These are phyloP conservation scores for Volutella citrinella DNA, from an alignment of 2,329 filamentous ascomycete species.

Conservation along the genomic window DNA sequence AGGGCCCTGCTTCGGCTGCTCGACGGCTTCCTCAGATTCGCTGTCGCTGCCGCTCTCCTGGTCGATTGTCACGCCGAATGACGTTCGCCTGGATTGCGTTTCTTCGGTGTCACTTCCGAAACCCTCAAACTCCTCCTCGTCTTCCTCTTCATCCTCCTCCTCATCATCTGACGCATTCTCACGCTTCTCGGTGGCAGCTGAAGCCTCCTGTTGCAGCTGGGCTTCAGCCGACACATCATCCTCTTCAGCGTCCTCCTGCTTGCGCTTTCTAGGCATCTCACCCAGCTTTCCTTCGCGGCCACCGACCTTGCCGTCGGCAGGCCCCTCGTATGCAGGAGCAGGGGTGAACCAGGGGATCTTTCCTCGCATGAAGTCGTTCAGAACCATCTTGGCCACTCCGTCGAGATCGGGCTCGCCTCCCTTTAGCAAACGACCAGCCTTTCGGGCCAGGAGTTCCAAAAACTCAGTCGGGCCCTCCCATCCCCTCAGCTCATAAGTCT, in stretches of 20 bases:
- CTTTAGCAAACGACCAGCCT: conserved; percentile 80
- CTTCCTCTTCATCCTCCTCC: conserved; percentile 34
- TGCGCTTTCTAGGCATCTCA: conserved; percentile 83
- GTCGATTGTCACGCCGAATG: conserved; percentile 26
- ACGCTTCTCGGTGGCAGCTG: conserved; percentile 24
- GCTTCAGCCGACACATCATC: conserved; percentile 33
- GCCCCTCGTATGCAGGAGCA: conserved; percentile 60
- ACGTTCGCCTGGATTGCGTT: conserved; percentile 27
- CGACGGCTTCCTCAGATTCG: conserved; percentile 38
- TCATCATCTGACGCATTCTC: conserved; percentile 29
- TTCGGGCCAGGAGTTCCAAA: conserved; percentile 80
- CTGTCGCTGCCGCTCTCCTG: conserved; percentile 39
- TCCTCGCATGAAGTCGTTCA: conserved; percentile 93
- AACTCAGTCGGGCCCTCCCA: conserved; percentile 79
- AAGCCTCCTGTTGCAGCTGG: conserved; percentile 25
- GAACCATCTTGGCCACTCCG: conserved; percentile 91
- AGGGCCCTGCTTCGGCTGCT: conserved; percentile 10
- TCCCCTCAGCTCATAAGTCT: conserved; percentile 84
- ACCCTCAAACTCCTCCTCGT: conserved; percentile 37
- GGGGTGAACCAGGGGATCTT: conserved; percentile 96
- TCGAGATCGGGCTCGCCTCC: conserved; percentile 95
- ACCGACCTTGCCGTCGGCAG: conserved; percentile 51
- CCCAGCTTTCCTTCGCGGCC: conserved; percentile 76
- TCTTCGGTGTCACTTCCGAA: conserved; percentile 36
- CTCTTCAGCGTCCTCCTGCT: conserved; percentile 52